phyloP scores from a whole-genome alignment of 306 rosid species.

The Macrotyloma uniflorum region DNA sequence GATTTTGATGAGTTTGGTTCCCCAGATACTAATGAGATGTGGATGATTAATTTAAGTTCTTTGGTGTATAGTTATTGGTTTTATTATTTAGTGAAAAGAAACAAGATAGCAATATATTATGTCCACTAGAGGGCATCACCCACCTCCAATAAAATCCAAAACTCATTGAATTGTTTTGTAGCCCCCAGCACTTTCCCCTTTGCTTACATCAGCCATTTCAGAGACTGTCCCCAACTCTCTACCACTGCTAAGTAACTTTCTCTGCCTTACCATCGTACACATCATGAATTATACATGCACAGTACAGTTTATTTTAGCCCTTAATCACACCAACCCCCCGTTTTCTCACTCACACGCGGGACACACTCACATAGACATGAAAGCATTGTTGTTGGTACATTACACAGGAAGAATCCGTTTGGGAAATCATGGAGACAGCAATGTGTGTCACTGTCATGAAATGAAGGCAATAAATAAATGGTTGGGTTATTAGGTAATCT shows the following conservation, averaged over 20 bases:
- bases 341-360: slow-evolving; percentile 26
- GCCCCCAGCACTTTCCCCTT: slow-evolving; percentile 61
- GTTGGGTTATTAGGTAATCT: slow-evolving; percentile 42
- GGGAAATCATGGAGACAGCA: slow-evolving; percentile 57
- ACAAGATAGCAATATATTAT: slow-evolving; percentile 43
- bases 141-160: slow-evolving; percentile 70
- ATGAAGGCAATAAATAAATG: slow-evolving; percentile 46
- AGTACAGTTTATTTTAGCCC: not conserved
- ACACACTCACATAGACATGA: slow-evolving; percentile 22
- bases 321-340: slow-evolving; percentile 20
- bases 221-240: slow-evolving; percentile 60
- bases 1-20: no score
- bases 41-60: not conserved
- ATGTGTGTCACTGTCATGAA: slow-evolving; percentile 63
- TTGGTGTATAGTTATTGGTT: not conserved
- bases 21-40: no score
- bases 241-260: slow-evolving; percentile 43
- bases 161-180: slow-evolving; percentile 55
- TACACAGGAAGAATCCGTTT: slow-evolving; percentile 54
- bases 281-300: slow-evolving; percentile 38
- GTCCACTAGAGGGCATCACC: slow-evolving; percentile 42
- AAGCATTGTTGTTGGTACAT: slow-evolving; percentile 44
- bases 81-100: slow-evolving; percentile 32
- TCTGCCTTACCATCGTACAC: slow-evolving; percentile 47
- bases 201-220: slow-evolving; percentile 69